Evolutionary conservation across 2,329 filamentous ascomycete species (phyloP).

Genomic region (Metarhizium sp.): DNA sequence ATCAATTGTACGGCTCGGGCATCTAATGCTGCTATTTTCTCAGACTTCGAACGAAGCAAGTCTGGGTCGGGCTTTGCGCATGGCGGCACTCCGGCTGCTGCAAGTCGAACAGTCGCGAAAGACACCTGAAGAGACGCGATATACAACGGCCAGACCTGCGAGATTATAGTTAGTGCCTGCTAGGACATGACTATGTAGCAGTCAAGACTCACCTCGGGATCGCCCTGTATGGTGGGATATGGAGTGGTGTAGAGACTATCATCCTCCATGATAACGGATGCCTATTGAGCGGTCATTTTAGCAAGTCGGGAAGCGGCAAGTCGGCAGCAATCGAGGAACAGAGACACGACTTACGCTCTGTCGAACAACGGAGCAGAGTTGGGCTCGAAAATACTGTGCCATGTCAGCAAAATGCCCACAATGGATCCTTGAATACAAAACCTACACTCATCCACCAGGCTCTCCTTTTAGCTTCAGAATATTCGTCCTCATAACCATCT

Average conservation of each 20-base stretch:
- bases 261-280: neutral
- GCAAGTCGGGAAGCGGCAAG: neutral
- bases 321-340: no score
- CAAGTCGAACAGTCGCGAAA: neutral
- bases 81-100: neutral
- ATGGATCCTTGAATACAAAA: neutral
- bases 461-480: slow-evolving; percentile 2
- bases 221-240: neutral
- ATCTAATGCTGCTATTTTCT: neutral
- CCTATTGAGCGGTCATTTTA: neutral
- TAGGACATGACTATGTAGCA: neutral
- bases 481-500: neutral
- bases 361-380: slow-evolving; percentile 3
- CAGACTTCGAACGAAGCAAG: neutral
- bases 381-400: slow-evolving; percentile 1
- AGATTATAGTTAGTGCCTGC: neutral
- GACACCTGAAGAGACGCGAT: slow-evolving; percentile 1
- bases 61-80: neutral
- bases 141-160: neutral
- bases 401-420: neutral
- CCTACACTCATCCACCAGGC: slow-evolving; percentile 5
- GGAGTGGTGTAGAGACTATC: neutral
- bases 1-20: neutral
- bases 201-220: neutral
- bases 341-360: slow-evolving; percentile 1